Evolutionary conservation across 495 filamentous ascomycete species (phyloP).

Genomic region (Cetradonia linearis): DNA sequence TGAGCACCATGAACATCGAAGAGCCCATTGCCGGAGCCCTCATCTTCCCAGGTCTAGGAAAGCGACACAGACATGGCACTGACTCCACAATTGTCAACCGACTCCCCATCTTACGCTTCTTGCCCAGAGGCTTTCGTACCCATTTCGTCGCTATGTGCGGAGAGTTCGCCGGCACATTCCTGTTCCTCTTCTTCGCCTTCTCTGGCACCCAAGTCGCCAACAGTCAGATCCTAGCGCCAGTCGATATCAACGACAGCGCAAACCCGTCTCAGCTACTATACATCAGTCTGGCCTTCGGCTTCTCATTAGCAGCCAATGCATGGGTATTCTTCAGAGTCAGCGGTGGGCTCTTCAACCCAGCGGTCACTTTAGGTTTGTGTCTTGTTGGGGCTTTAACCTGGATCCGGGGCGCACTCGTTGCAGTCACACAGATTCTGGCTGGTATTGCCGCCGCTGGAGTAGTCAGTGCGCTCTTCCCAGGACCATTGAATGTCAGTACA

Average conservation of each 20-base stretch:
- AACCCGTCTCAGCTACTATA: constrained; percentile 35
- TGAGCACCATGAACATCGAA: constrained; percentile 18
- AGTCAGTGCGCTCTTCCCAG: constrained; percentile 44
- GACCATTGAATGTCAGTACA: constrained; percentile 38
- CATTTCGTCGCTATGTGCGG: constrained; percentile 46
- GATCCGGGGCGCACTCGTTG: constrained; percentile 39
- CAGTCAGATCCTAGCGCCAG: constrained; percentile 9
- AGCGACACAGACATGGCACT: constrained; percentile 10
- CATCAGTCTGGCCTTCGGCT: constrained; percentile 49
- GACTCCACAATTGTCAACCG: constrained; percentile 12
- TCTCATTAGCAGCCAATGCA: constrained; percentile 53
- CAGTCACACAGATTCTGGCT: constrained; percentile 47
- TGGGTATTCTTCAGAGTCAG: constrained; percentile 59
- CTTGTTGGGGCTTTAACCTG: constrained; percentile 44
- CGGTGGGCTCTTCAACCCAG: constrained; percentile 60
- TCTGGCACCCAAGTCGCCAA: constrained; percentile 50
- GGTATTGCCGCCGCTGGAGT: constrained; percentile 47
- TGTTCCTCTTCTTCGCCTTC: constrained; percentile 79
- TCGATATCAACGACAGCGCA: constrained; percentile 13
- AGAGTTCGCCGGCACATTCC: constrained; percentile 70
- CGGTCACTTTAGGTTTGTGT: constrained; percentile 37
- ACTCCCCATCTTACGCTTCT: constrained; percentile 7
- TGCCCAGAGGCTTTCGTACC: constrained; percentile 13
- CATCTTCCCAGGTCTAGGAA: constrained; percentile 18
- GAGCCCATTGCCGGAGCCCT: constrained; percentile 2